Conservation (phyloP, 179 eudicot genomes). For the Actinidia polygama region DNA sequence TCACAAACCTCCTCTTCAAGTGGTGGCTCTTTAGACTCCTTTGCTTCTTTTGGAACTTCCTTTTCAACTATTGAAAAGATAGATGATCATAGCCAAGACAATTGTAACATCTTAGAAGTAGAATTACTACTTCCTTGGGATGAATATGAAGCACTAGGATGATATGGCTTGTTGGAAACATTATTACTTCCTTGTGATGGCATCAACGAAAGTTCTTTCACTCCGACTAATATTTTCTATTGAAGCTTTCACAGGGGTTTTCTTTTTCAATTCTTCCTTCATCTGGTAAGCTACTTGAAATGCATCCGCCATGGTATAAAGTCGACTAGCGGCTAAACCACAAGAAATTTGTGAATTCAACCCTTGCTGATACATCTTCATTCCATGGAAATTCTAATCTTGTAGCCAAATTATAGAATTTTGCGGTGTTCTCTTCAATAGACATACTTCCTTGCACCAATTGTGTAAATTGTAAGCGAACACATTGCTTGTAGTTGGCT, state of each 20-base stretch:
- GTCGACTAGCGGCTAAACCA: not conserved
- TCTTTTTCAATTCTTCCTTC: constrained; percentile 5
- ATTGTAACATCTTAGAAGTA: not conserved
- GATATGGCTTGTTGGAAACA: not conserved
- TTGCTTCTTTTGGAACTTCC: not conserved
- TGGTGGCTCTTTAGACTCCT: not conserved
- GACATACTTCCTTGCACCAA: not conserved
- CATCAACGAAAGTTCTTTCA: not conserved
- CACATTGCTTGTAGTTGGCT: not conserved
- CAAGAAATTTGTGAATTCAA: not conserved
- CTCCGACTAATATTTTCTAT: not conserved
- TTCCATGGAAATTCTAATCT: not conserved
- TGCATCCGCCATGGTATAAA: not conserved
- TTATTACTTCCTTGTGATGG: not conserved
- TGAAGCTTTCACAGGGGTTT: not conserved
- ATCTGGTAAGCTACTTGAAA: constrained; percentile 1
- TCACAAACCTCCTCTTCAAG: not conserved
- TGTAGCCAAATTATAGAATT: not conserved
- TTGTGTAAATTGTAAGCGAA: no score
- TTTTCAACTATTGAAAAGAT: not conserved
- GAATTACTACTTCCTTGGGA: not conserved
- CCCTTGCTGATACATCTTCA: not conserved
- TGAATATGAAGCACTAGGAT: not conserved
- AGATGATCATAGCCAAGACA: not conserved
- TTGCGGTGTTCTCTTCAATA: not conserved